Evolutionary conservation across 495 filamentous ascomycete species (phyloP).

Genomic region (Penicillium coffeae): DNA sequence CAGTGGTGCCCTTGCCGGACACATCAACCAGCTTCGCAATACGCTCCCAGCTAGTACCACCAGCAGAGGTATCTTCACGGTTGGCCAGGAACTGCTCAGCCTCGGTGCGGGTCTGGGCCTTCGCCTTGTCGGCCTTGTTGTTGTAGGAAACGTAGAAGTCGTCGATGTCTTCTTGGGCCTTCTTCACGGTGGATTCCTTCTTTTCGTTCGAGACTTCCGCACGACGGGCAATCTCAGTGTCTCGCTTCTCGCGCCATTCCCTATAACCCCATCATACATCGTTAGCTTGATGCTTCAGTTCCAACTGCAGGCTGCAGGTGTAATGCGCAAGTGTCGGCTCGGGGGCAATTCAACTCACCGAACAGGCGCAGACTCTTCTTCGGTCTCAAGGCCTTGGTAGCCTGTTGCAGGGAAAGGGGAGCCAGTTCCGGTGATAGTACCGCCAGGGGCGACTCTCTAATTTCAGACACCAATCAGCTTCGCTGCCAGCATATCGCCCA

Average conservation of each 20-base stretch:
- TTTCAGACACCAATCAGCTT: slow-evolving; percentile 13
- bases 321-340: slow-evolving; percentile 8
- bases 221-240: slow-evolving; percentile 69
- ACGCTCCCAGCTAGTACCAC: slow-evolving; percentile 96
- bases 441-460: slow-evolving; percentile 74
- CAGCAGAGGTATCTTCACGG: slow-evolving; percentile 86
- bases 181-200: slow-evolving; percentile 76
- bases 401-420: slow-evolving; percentile 64
- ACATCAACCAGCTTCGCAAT: slow-evolving; percentile 96
- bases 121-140: slow-evolving; percentile 87
- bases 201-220: slow-evolving; percentile 70
- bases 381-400: slow-evolving; percentile 49
- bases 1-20: slow-evolving; percentile 84
- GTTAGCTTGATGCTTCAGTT: neutral
- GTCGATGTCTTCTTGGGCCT: slow-evolving; percentile 85
- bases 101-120: slow-evolving; percentile 79
- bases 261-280: slow-evolving; percentile 24
- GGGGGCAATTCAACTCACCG: slow-evolving; percentile 41
- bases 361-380: slow-evolving; percentile 85
- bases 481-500: no score
- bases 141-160: slow-evolving; percentile 99
- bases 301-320: neutral
- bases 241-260: slow-evolving; percentile 88
- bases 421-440: slow-evolving; percentile 80
- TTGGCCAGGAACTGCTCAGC: slow-evolving; percentile 90